Conservation (phyloP, 257 asterid genomes). For the Solanum virginianum region DNA sequence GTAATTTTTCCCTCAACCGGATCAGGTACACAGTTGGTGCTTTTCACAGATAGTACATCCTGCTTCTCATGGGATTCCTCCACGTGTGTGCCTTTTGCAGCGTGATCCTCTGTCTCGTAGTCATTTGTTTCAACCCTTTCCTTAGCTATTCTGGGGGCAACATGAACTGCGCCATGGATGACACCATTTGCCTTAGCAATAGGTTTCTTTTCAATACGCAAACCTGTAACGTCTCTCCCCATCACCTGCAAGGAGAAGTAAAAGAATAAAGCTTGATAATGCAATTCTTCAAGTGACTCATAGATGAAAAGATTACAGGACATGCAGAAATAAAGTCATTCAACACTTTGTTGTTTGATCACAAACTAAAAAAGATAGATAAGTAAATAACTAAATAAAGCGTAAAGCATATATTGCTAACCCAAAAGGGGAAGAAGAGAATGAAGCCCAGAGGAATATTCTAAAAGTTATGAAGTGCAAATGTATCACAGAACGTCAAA, state of each 20-base stretch:
- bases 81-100: constrained; percentile 11
- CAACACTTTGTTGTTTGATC: not conserved
- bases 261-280: not conserved
- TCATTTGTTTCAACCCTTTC: constrained; percentile 19
- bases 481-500: not conserved
- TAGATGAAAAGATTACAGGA: not conserved
- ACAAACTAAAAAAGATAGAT: not conserved
- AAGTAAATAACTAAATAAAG: not conserved
- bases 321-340: not conserved
- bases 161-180: constrained; percentile 19
- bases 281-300: not conserved
- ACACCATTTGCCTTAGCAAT: constrained; percentile 25
- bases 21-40: constrained; percentile 30
- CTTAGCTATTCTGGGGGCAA: constrained; percentile 18
- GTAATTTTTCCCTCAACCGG: constrained; percentile 28
- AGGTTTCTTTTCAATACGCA: constrained; percentile 29
- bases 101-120: constrained; percentile 14
- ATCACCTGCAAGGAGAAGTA: constrained; percentile 23
- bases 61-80: constrained; percentile 31
- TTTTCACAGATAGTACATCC: constrained; percentile 48
- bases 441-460: not conserved
- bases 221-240: constrained; percentile 48
- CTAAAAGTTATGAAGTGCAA: not conserved
- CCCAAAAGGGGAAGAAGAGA: not conserved
- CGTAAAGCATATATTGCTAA: not conserved